These are phyloP conservation scores for Pleurotus tuoliensis DNA, from an alignment of 768 basidiomycete genomes.

Conservation along the genomic window DNA sequence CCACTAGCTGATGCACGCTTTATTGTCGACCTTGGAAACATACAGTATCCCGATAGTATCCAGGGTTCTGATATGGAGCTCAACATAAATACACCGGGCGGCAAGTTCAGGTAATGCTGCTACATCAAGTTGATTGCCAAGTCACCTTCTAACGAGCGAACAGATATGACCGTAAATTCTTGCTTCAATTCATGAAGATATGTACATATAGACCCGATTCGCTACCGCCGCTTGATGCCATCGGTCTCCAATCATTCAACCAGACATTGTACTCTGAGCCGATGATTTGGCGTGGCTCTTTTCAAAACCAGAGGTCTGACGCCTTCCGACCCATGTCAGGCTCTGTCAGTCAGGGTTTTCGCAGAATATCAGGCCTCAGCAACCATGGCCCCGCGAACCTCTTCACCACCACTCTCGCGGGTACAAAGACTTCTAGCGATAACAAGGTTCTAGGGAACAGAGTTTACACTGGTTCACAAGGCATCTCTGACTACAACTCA, in stretches of 20 bases:
- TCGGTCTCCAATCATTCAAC: conserved; percentile 82
- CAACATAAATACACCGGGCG: conserved; percentile 77
- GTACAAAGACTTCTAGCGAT: conserved; percentile 62
- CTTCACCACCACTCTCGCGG: conserved; percentile 36
- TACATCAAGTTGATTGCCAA: neutral
- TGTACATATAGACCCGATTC: conserved; percentile 94
- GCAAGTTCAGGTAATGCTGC: conserved; percentile 74
- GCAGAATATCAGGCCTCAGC: conserved; percentile 34
- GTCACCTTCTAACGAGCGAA: neutral
- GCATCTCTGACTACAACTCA: conserved; percentile 26
- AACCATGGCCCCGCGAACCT: conserved; percentile 41
- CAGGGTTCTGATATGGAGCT: conserved; percentile 81
- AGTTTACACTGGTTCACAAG: conserved; percentile 33
- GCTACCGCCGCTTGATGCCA: conserved; percentile 84
- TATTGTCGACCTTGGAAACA: conserved; percentile 75
- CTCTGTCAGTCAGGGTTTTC: conserved; percentile 41
- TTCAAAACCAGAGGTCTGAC: conserved; percentile 46
- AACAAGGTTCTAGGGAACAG: conserved; percentile 56
- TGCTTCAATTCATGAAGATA: conserved; percentile 91
- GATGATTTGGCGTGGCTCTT: conserved; percentile 62
- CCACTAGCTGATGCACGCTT: conserved; percentile 77
- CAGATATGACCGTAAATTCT: conserved; percentile 98
- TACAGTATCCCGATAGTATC: conserved; percentile 82
- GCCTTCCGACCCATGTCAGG: conserved; percentile 36
- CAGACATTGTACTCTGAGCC: conserved; percentile 33